Base-by-base conservation (phyloP, 2,329 filamentous ascomycete species). In the Aspergillus hortae region DNA sequence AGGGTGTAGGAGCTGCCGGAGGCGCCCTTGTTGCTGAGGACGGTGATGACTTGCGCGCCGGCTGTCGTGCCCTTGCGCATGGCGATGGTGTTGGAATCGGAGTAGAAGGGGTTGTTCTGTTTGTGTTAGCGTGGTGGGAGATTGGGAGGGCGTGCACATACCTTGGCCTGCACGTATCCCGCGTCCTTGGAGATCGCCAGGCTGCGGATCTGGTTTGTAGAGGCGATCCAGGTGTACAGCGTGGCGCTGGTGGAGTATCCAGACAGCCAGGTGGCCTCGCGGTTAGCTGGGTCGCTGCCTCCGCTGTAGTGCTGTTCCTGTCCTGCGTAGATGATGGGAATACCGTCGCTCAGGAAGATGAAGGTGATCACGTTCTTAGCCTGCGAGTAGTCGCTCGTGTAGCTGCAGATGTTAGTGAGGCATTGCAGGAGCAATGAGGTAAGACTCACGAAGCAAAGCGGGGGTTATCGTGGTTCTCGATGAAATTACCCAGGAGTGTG, bases 261-360 rank as follows among this genome's bases (percentile, higher is more conserved):
- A 9, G 77, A 80, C 10, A 77, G 66, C 83, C 83, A 86, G 40
- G 81, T 71, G 6, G 82, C 80, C 62, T 85, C 81, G n/a, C 82
- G 79, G 44, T 74, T 76, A 0, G 74, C 72, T 4, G 81, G 81
- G 49, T 68, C 69, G 36, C 65, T 73, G 14, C 75, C 78, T 19
- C 79, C 79, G 2, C 69, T 65, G 61, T 79, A 86, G 51, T 80
- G 81, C 62, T 87, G 84, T 65, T 88, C 85, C 52, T 85, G 82
- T n/a, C 85, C 85, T 51, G 86, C 79, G 67, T 87, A 88, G 47
- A 87, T 61, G 46, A 87, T 83, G 2, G 84, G 84, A 48, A 87
- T 83, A 2, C 85, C 85, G 48, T 85, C 69, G 1, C 68, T 60
- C 4, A 88, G 74, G 41, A 88, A 77, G 11, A 80, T 77, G 60